Evolutionary conservation across 1,139 yeast species (phyloP), one percentile per base, ranked within the genome.

Genomic region (Debaryomycetaceae sp.): DNA sequence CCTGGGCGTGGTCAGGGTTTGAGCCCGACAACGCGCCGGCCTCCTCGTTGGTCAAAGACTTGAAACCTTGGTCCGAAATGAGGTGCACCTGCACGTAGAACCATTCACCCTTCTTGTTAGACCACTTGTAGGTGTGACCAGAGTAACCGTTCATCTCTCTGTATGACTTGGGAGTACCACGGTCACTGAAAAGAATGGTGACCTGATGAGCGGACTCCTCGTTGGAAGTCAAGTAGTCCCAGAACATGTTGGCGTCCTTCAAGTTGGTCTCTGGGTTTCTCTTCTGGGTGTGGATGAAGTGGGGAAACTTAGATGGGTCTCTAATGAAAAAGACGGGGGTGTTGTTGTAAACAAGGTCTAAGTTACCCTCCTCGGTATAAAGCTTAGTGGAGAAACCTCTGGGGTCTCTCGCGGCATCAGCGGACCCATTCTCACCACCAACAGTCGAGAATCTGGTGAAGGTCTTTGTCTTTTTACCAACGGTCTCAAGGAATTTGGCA

Each of bases 351-450:
- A 85, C 95, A 69, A 83, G 79, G 66, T 85, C 95, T 58, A 81
- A 68, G 63, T 80, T 81, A 48, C 95, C 95, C 58, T 84, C 91
- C 49, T 83, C 88, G 31, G 95, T 85, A 65, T 83, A 83, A 48
- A 85, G 71, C 63, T 84, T 84, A 46, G 81, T 76, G 32, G 93
- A 67, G 58, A 83, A 84, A 17, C 95, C 95, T 62, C 95, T 75
- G 42, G 95, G 95, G 55, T 85, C 95, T 64, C 95, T 78, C 28
- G 86, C 91, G 27, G 91, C 68, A 56, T 85, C 95, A 24, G 95
- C 78, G 31, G 88, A 75, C 35, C 94, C 95, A 38, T 62, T 61
- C 61, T 85, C 95, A 44, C 95, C 95, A 47, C 94, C 94, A 34
- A 85, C 95, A 29, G 94, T 83, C 46, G 93, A 82, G 65, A 84